A percentile compares a stretch with the other conserved stretches of the same genome.
Evolutionary conservation across 805 yeast species (phyloP).

Genomic region (Candida berthetii): DNA sequence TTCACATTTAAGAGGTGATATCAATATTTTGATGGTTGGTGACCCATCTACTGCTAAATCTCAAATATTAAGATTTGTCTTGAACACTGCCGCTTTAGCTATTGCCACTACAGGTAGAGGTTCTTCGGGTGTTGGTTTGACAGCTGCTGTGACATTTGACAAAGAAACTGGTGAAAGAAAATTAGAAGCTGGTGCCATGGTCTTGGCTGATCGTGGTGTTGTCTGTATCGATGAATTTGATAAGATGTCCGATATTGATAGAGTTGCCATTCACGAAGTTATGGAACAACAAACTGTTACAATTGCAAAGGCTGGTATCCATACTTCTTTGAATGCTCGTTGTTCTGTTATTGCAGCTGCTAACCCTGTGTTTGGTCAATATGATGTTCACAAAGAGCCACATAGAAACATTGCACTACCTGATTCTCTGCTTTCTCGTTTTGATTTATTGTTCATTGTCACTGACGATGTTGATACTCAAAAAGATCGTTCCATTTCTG

Average conservation of each 20-base stretch:
- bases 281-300: constrained; percentile 99
- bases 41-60: constrained; percentile 99
- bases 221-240: constrained; percentile 99
- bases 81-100: constrained; percentile 92
- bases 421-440: constrained; percentile 93
- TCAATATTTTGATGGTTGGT: constrained; percentile 93
- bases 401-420: constrained; percentile 96
- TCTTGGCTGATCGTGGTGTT: constrained; percentile 92
- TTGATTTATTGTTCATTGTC: constrained; percentile 89
- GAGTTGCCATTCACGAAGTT: constrained; percentile 98
- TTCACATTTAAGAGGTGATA: constrained; percentile 96
- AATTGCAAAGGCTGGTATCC: constrained; percentile 97
- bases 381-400: constrained; percentile 92
- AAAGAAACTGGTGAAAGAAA: constrained; percentile 96
- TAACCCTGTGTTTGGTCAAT: constrained; percentile 94
- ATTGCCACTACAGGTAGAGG: constrained; percentile 99
- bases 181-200: constrained; percentile 99
- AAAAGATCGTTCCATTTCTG: constrained; percentile 82
- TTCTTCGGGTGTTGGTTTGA: constrained; percentile 99
- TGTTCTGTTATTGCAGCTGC: constrained; percentile 98
- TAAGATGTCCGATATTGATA: constrained; percentile 93
- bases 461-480: constrained; percentile 90
- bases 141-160: constrained; percentile 97
- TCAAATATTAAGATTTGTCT: constrained; percentile 87
- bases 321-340: constrained; percentile 92